phyloP scores from a whole-genome alignment of 2,329 filamentous ascomycete genomes.

The Botrytis sinoallii region DNA sequence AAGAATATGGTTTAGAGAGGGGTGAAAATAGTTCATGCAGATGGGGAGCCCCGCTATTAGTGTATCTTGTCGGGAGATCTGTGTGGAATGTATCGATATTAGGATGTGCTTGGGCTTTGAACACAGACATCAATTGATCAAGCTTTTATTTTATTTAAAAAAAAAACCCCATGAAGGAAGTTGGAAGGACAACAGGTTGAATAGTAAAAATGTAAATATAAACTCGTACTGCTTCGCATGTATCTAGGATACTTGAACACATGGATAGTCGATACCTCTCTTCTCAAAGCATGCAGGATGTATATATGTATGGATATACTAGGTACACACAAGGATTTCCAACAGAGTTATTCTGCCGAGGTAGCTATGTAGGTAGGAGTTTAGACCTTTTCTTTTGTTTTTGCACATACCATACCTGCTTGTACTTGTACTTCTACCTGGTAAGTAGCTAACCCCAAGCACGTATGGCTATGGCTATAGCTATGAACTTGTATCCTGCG shows the following conservation, averaged over 20 bases:
- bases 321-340: neutral
- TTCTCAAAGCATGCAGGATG: neutral
- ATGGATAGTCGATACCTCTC: neutral
- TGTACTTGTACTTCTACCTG: no score
- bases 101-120: neutral
- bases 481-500: neutral
- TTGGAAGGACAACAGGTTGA: neutral
- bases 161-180: no score
- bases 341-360: neutral
- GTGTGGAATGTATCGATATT: neutral
- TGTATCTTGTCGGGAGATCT: neutral
- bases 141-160: no score
- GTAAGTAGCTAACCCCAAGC: neutral
- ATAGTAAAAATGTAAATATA: neutral
- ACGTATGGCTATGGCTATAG: neutral
- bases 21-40: neutral
- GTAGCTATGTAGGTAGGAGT: neutral
- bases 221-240: neutral
- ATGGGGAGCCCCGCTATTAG: conserved; percentile 2
- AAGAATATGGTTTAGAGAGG: neutral
- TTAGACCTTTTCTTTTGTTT: neutral
- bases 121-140: neutral
- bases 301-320: no score
- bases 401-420: neutral
- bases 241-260: neutral